Base-by-base conservation (phyloP, 352 stramenopile species). In the Pythium aquatile region DNA sequence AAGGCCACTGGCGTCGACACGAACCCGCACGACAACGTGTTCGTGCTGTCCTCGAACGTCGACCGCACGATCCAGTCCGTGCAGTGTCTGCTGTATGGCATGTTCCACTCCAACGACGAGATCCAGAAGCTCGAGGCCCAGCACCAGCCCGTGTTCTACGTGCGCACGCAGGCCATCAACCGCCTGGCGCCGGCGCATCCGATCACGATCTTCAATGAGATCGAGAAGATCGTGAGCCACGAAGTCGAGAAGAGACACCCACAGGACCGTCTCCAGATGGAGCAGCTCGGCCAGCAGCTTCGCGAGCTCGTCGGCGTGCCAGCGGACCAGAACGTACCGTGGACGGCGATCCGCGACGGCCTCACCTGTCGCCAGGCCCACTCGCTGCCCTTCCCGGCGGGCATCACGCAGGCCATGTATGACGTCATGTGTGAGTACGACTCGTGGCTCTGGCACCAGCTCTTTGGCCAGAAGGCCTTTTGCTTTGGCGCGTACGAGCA, bases 391-490 rank as follows among this genome's bases (percentile, higher is more conserved):
- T 79, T 91, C 14, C 86, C 86, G 3, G 76, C 92, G 3, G 83
- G 86, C 20, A 78, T 95, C 10, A 85, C 82, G 28, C 61, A 76
- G 26, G 75, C 79, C 17, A 83, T 90, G 53, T 86, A 84, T 42
- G 65, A 74, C 13, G 68, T 81, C 61, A 75, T 93, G 30, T 70
- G 77, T 40, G 74, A 73, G 39, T 91, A 91, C 69, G 84, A 92
- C 57, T 78, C 84, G 63, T 93, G 84, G 86, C 77, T 93, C 39
- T 95, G 84, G 86, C 78, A 95, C 55, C 70, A 76, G 46, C 71
- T 93, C 62, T 95, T 92, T 68, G 74, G 70, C 20, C 72, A 78
- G 67, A 76, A 78, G 33, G 72, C 75, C 20, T 87, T 91, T 52
- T 89, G 79, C 66, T 78, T 80, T 56, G 59, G 66, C 46, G 76